Conservation (phyloP, 1,284 basidiomycete species). For the Volvariella surrecta region DNA sequence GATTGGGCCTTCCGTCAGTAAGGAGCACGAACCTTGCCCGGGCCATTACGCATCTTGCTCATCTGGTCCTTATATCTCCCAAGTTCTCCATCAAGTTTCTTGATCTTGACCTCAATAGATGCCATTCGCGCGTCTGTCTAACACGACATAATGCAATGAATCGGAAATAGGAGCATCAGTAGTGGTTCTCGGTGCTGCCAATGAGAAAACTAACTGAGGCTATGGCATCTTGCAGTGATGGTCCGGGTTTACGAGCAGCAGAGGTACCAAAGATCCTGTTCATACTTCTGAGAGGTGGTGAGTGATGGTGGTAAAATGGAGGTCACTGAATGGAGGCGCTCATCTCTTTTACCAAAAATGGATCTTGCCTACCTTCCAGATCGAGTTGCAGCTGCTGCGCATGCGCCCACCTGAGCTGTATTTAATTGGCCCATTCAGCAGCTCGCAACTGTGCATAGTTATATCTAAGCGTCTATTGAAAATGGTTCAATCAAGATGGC, state of each 20-base stretch:
- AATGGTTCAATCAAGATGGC: too few relatives aligned
- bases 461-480: too few relatives aligned
- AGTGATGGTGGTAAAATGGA: not conserved
- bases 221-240: constrained; percentile 88
- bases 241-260: constrained; percentile 78
- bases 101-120: constrained; percentile 93
- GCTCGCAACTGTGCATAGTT: too few relatives aligned
- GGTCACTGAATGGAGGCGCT: too few relatives aligned
- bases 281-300: constrained; percentile 30
- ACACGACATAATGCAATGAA: constrained; percentile 5
- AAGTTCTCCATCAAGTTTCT: constrained; percentile 94
- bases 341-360: too few relatives aligned
- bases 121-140: constrained; percentile 88
- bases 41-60: constrained; percentile 88
- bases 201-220: constrained; percentile 64
- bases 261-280: constrained; percentile 80
- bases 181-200: too few relatives aligned
- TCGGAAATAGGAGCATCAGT: not conserved
- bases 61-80: constrained; percentile 94
- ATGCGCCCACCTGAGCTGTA: too few relatives aligned
- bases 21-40: constrained; percentile 74
- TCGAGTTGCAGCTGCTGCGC: too few relatives aligned
- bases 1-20: not conserved
- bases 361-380: too few relatives aligned
- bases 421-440: too few relatives aligned